Conservation (phyloP, 768 basidiomycete species). For the Panus rudis region DNA sequence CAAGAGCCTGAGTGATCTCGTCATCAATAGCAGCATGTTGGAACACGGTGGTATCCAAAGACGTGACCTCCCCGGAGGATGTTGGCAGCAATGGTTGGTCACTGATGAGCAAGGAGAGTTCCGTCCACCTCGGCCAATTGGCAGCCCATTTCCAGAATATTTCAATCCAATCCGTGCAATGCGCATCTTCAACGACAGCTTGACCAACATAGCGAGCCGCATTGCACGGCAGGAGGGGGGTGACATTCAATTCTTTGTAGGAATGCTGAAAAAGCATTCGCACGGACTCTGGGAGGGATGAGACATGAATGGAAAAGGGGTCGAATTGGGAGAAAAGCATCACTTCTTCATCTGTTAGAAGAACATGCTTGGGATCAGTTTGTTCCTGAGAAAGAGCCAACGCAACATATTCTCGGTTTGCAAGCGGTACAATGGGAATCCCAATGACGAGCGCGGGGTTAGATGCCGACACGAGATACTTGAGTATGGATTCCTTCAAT, state of each 20-base stretch:
- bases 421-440: background rate
- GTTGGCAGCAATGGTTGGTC: constrained; percentile 30
- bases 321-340: background rate
- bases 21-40: constrained; percentile 15
- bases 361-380: background rate
- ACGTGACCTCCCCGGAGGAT: constrained; percentile 20
- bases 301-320: background rate
- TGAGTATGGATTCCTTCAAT: too few relatives aligned
- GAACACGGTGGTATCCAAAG: constrained; percentile 24
- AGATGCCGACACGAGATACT: background rate
- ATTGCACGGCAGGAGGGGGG: background rate
- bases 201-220: too few relatives aligned
- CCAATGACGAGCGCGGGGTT: background rate
- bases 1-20: constrained; percentile 18
- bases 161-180: constrained; percentile 27
- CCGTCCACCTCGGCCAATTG: constrained; percentile 15
- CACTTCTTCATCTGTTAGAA: background rate
- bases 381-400: background rate
- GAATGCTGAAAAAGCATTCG: background rate
- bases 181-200: constrained; percentile 4
- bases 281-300: background rate
- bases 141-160: constrained; percentile 39
- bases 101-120: constrained; percentile 19
- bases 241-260: background rate
- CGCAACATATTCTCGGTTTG: background rate